Conservation (phyloP, 2,329 filamentous ascomycete genomes). For the Emergomyces orientalis region DNA sequence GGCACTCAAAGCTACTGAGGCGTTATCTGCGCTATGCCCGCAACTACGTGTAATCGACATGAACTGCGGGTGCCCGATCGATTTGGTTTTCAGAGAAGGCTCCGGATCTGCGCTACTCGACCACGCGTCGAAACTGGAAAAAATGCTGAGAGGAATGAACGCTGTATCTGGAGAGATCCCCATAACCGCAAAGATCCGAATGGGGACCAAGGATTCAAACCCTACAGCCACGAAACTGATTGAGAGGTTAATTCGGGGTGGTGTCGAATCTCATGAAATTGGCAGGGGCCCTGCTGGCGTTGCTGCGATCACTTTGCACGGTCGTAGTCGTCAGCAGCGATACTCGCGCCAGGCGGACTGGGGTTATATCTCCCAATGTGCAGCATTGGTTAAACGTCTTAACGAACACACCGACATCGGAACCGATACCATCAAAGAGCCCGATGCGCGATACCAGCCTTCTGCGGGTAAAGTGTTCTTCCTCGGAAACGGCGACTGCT, state of each 20-base stretch:
- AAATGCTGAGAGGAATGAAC: constrained; percentile 95
- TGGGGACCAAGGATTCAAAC: constrained; percentile 69
- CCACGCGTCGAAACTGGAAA: constrained; percentile 74
- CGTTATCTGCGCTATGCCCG: constrained; percentile 65
- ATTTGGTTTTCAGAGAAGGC: constrained; percentile 79
- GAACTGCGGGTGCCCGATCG: constrained; percentile 96
- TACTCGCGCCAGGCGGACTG: constrained; percentile 92
- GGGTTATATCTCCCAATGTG: constrained; percentile 85
- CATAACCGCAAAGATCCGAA: constrained; percentile 90
- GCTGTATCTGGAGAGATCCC: constrained; percentile 81
- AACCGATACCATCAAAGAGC: constrained; percentile 67
- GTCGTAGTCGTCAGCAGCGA: constrained; percentile 83
- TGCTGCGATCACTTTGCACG: constrained; percentile 92
- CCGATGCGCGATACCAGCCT: constrained; percentile 64
- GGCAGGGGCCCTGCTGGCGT: constrained; percentile 69
- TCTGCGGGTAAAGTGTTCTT: constrained; percentile 73
- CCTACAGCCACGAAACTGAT: constrained; percentile 75
- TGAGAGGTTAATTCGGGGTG: constrained; percentile 72
- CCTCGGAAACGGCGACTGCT: constrained; percentile 93
- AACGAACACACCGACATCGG: constrained; percentile 58
- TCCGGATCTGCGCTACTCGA: constrained; percentile 91
- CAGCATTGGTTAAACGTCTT: constrained; percentile 71
- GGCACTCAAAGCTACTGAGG: constrained; percentile 78
- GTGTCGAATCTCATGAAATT: constrained; percentile 56
- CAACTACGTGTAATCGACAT: constrained; percentile 84